Percentiles rank a stretch among this genome's conserved stretches.
Conservation (phyloP, 495 filamentous ascomycete species). For the Ramalina intermedia region DNA sequence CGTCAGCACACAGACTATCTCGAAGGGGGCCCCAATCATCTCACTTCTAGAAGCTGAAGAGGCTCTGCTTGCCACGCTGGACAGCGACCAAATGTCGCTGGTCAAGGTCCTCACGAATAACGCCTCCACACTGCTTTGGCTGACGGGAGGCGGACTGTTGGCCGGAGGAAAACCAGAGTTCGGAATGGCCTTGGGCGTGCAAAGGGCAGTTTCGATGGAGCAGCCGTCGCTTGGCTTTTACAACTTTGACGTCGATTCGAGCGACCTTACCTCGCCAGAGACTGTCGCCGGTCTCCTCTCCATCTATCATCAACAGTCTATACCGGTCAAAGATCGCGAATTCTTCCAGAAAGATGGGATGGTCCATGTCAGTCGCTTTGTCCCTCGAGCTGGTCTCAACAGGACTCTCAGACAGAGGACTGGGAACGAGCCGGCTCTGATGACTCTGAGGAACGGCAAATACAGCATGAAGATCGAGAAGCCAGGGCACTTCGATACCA, state of each 20-base stretch:
- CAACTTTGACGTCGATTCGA: constrained; percentile 16
- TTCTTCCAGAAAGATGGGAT: constrained; percentile 11
- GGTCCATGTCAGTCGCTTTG: constrained; percentile 19
- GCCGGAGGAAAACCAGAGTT: constrained; percentile 19
- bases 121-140: constrained; percentile 20
- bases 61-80: constrained; percentile 17
- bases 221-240: constrained; percentile 23
- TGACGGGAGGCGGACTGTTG: constrained; percentile 18
- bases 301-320: background rate
- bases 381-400: constrained; percentile 14
- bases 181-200: constrained; percentile 19
- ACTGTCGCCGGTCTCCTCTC: background rate
- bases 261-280: background rate
- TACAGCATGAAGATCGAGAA: constrained; percentile 7
- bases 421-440: background rate
- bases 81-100: constrained; percentile 16
- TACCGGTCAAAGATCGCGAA: constrained; percentile 12
- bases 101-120: constrained; percentile 20
- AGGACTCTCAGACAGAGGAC: constrained; percentile 13
- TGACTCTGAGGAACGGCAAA: constrained; percentile 4
- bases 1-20: background rate
- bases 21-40: background rate
- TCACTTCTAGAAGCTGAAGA: constrained; percentile 14
- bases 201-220: constrained; percentile 23
- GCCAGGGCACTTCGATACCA: constrained; percentile 11